Evolutionary conservation across 495 filamentous ascomycete genomes (phyloP).

Genomic region (Tetracladium setigerum): DNA sequence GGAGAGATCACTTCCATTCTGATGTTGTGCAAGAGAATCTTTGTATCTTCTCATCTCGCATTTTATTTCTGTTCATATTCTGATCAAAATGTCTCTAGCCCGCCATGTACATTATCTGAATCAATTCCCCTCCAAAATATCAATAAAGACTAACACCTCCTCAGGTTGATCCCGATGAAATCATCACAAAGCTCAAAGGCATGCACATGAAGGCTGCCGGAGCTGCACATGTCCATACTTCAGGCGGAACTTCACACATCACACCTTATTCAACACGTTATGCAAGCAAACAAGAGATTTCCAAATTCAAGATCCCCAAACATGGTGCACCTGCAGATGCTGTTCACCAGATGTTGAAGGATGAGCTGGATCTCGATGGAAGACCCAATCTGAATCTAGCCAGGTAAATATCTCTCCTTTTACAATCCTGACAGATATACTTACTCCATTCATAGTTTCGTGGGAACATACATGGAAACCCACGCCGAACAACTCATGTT

Average conservation of each 20-base stretch:
- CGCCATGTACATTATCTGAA: conserved; percentile 26
- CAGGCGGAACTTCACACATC: conserved; percentile 39
- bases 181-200: conserved; percentile 46
- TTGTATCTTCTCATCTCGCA: too few species aligned
- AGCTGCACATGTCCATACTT: conserved; percentile 31
- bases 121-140: neutral
- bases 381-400: conserved; percentile 66
- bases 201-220: conserved; percentile 31
- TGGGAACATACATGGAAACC: conserved; percentile 65
- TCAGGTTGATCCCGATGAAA: conserved; percentile 55
- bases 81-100: conserved; percentile 30
- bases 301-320: conserved; percentile 58
- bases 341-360: conserved; percentile 61
- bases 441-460: conserved; percentile 41
- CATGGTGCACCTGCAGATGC: conserved; percentile 55
- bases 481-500: conserved; percentile 57
- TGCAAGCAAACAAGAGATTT: conserved; percentile 50
- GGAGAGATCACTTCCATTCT: too few species aligned
- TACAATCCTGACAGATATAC: neutral
- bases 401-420: conserved; percentile 25
- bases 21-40: too few species aligned
- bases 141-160: neutral
- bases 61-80: too few species aligned
- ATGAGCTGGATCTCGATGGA: conserved; percentile 69
- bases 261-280: conserved; percentile 61